These are phyloP conservation scores for Cercospora sp. DNA, from an alignment of 2,329 filamentous ascomycete species.

Conservation along the genomic window DNA sequence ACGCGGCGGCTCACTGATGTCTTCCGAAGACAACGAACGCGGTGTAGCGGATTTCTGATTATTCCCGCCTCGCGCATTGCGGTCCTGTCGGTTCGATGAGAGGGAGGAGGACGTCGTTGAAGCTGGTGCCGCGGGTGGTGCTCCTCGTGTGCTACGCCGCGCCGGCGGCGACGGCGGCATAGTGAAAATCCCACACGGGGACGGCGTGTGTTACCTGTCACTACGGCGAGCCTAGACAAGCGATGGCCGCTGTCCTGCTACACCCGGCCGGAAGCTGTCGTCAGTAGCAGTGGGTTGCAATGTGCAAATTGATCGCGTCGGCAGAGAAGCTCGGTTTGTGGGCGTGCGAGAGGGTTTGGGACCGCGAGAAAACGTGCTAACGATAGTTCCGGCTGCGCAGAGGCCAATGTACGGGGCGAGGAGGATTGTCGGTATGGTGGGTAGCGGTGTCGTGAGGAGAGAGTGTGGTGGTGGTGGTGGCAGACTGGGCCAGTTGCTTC, in stretches of 20 bases:
- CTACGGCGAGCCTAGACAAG: neutral
- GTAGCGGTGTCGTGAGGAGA: neutral
- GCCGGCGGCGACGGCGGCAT: constrained; percentile 35
- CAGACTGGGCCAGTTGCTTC: neutral
- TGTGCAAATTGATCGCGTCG: constrained; percentile 1
- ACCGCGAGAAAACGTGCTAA: neutral
- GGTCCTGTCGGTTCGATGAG: constrained; percentile 73
- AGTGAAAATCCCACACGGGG: neutral
- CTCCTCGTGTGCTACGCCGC: constrained; percentile 81
- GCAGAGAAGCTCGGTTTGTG: constrained; percentile 10
- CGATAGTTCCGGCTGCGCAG: neutral
- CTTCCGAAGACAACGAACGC: constrained; percentile 69
- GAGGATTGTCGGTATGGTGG: neutral
- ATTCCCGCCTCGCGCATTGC: constrained; percentile 70
- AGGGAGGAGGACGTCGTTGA: constrained; percentile 71
- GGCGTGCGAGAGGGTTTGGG: constrained; percentile 6
- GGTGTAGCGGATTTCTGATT: constrained; percentile 73
- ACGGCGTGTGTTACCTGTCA: neutral
- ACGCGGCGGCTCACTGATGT: constrained; percentile 67
- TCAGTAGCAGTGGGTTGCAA: neutral
- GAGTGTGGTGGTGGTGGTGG: neutral
- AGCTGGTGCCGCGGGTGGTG: constrained; percentile 59
- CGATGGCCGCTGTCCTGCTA: neutral
- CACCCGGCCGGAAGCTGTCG: neutral
- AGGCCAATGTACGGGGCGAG: neutral